Conservation (phyloP, 139 green algal species). For the Micromonas commoda region DNA sequence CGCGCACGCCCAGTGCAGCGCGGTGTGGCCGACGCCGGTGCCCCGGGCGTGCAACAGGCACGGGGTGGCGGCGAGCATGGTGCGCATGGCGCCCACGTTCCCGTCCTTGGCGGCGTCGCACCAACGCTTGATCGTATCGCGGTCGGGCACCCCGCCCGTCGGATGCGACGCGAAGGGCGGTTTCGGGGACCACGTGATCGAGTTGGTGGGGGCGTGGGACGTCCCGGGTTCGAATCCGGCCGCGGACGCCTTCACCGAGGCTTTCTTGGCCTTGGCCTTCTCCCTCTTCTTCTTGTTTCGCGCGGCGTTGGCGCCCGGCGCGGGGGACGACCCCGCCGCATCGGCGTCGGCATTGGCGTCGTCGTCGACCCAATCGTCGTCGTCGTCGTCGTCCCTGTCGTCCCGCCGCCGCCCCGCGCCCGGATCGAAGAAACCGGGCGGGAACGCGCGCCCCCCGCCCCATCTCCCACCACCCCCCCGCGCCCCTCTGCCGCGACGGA, state of each 20-base stretch:
- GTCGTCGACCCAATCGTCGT: neutral
- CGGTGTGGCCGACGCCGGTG: conserved; percentile 8
- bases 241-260: neutral
- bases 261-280: neutral
- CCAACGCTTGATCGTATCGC: neutral
- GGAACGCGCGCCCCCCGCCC: neutral
- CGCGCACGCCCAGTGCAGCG: conserved; percentile 17
- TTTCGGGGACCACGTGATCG: neutral
- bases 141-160: neutral
- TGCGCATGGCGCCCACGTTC: neutral
- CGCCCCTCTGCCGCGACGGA: neutral
- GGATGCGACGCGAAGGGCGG: neutral
- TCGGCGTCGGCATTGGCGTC: neutral
- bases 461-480: neutral
- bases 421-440: too few species aligned
- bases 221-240: neutral
- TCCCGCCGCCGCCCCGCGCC: too few species aligned
- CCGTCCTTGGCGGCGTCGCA: conserved; percentile 14
- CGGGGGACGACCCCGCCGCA: too few species aligned
- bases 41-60: neutral
- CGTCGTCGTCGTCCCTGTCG: too few species aligned
- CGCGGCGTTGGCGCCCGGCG: neutral
- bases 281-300: neutral
- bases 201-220: neutral
- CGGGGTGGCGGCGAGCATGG: neutral